phyloP scores from a whole-genome alignment of 306 rosid species.

The Parietaria judaica region DNA sequence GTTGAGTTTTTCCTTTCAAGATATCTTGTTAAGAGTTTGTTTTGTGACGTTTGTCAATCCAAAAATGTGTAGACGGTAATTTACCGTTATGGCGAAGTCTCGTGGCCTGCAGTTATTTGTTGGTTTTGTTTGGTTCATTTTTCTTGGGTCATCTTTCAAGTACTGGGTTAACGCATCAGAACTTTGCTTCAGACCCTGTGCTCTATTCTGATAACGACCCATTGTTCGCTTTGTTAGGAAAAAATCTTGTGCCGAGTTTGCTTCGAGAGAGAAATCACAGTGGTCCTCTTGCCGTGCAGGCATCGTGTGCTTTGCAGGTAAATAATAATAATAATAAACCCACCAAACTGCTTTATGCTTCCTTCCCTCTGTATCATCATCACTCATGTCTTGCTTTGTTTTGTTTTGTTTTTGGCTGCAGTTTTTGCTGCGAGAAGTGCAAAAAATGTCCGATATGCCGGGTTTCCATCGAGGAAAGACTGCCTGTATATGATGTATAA shows the following conservation, averaged over 20 bases:
- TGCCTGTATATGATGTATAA: conserved; percentile 89
- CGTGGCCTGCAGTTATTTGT: too few species aligned
- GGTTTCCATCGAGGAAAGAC: conserved; percentile 47
- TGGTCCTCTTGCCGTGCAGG: conserved; percentile 87
- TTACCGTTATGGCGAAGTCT: too few species aligned
- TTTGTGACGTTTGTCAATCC: too few species aligned
- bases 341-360: background rate
- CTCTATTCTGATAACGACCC: background rate
- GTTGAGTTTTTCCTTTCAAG: too few species aligned
- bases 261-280: conserved; percentile 82
- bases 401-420: conserved; percentile 35
- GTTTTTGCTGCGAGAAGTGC: conserved; percentile 78
- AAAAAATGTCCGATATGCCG: conserved; percentile 93
- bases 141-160: background rate
- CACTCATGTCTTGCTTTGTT: too few species aligned
- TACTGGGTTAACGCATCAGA: background rate
- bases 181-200: background rate
- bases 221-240: conserved; percentile 47
- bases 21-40: too few species aligned
- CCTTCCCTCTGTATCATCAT: conserved; percentile 9
- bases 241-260: conserved; percentile 90
- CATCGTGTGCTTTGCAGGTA: conserved; percentile 95
- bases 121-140: background rate
- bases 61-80: too few species aligned
- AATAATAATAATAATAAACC: background rate